A percentile compares a stretch with the other conserved stretches of the same genome.
Evolutionary conservation across 2,329 filamentous ascomycete genomes (phyloP).

Genomic region (Fusarium pseudocircinatum): DNA sequence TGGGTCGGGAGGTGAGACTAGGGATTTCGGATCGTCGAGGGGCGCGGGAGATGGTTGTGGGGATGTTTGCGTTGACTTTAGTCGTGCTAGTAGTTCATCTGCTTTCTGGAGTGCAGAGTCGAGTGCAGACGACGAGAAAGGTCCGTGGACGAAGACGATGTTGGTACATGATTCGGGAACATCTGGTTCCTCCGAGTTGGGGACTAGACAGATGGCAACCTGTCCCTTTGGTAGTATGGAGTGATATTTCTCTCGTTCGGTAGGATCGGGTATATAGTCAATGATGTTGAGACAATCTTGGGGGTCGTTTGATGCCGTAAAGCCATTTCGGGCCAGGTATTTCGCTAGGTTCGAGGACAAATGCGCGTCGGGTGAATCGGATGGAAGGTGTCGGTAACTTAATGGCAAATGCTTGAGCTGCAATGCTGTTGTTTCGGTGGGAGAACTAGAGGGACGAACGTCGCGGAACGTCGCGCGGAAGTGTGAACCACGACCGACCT

Average conservation of each 20-base stretch:
- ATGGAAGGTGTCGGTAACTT: constrained; percentile 1
- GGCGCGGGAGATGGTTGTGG: not conserved
- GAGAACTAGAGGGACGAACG: not conserved
- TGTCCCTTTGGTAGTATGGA: constrained; percentile 3
- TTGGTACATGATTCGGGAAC: not conserved
- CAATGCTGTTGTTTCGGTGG: not conserved
- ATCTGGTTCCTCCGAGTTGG: not conserved
- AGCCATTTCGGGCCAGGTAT: constrained; percentile 5
- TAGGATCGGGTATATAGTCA: constrained; percentile 9
- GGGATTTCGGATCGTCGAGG: not conserved
- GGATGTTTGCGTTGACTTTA: fast-evolving
- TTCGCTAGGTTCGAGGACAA: constrained; percentile 7
- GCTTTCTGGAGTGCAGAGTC: constrained; percentile 21
- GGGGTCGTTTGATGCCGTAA: not conserved
- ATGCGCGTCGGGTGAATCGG: not conserved
- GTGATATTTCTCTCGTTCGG: not conserved
- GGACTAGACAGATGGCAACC: constrained; percentile 29
- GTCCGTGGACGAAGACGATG: constrained; percentile 22
- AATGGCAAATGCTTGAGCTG: not conserved
- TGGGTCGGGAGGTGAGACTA: fast-evolving
- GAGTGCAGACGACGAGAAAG: constrained; percentile 17
- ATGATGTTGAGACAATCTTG: constrained; percentile 21
- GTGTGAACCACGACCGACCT: constrained; percentile 50
- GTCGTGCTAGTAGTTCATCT: not conserved
- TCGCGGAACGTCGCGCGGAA: constrained; percentile 45